phyloP scores from a whole-genome alignment of 306 rosid species.

The Hippophae rhamnoides region DNA sequence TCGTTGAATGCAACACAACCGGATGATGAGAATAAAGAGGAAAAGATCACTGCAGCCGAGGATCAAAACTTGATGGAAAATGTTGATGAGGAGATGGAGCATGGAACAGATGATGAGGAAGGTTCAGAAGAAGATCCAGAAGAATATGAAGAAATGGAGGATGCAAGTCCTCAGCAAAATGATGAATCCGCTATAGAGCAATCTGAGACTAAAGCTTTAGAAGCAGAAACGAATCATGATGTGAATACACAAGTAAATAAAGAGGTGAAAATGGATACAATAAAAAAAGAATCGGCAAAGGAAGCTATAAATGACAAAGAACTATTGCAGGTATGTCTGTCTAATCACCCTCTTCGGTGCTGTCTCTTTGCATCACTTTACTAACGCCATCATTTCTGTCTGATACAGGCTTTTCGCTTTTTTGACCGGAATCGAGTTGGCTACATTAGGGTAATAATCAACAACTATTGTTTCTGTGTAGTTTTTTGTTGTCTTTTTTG shows the following conservation, averaged over 20 bases:
- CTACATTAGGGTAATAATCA: slow-evolving; percentile 58
- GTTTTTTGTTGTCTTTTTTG: slow-evolving; percentile 6
- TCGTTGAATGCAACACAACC: slow-evolving; percentile 19
- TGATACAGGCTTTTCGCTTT: slow-evolving; percentile 80
- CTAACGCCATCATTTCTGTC: slow-evolving; percentile 5
- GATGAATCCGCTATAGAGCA: slow-evolving; percentile 33
- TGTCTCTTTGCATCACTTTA: slow-evolving; percentile 5
- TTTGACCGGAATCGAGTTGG: slow-evolving; percentile 81
- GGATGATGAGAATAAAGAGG: slow-evolving; percentile 35
- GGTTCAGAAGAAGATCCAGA: slow-evolving; percentile 76
- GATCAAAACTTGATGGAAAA: slow-evolving; percentile 30
- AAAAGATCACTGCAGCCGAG: slow-evolving; percentile 10
- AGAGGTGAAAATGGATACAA: slow-evolving; percentile 37
- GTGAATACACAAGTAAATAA: slow-evolving; percentile 26
- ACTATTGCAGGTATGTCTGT: slow-evolving; percentile 55
- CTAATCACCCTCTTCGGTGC: background rate
- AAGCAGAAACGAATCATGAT: slow-evolving; percentile 31
- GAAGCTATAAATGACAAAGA: slow-evolving; percentile 64
- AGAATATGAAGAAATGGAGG: slow-evolving; percentile 69
- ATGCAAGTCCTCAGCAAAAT: slow-evolving; percentile 37
- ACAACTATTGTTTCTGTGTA: background rate
- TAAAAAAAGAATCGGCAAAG: slow-evolving; percentile 43
- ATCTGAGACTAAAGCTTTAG: slow-evolving; percentile 29
- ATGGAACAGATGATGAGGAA: slow-evolving; percentile 59
- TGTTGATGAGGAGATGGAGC: slow-evolving; percentile 45